A percentile compares a stretch with the other conserved stretches of the same genome.
phyloP scores from a whole-genome alignment of 2,329 filamentous ascomycete genomes.

The Penicillium sp. region DNA sequence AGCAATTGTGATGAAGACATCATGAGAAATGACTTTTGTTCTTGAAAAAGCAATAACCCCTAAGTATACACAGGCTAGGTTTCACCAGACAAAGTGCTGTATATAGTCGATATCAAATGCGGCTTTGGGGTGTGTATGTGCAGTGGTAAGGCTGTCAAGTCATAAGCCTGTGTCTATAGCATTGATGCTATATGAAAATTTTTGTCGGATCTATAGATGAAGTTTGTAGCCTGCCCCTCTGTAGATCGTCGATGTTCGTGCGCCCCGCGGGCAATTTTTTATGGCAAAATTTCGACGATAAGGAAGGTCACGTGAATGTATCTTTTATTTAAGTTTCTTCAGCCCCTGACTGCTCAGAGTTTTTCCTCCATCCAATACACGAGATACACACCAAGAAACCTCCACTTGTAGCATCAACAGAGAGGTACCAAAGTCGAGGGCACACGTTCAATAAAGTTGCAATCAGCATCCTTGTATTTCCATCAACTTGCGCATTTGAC shows the following conservation, averaged over 20 bases:
- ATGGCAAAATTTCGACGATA: slow-evolving; percentile 7
- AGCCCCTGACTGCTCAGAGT: no score
- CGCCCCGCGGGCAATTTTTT: no score
- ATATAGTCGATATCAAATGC: neutral
- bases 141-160: neutral
- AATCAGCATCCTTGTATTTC: no score
- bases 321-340: no score
- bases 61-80: neutral
- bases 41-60: slow-evolving; percentile 2
- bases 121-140: no score
- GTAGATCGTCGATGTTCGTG: slow-evolving; percentile 6
- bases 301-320: neutral
- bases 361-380: no score
- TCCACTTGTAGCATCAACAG: no score
- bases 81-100: neutral
- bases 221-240: slow-evolving; percentile 5
- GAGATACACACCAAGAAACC: no score
- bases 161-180: neutral
- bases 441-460: no score
- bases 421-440: no score
- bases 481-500: no score
- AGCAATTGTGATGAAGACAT: slow-evolving; percentile 24
- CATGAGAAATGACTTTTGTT: neutral
- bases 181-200: neutral
- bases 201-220: neutral